Percentiles rank a stretch among this genome's conserved stretches.
phyloP scores from a whole-genome alignment of 352 stramenopile species.

The Globisporangium orthogonon region DNA sequence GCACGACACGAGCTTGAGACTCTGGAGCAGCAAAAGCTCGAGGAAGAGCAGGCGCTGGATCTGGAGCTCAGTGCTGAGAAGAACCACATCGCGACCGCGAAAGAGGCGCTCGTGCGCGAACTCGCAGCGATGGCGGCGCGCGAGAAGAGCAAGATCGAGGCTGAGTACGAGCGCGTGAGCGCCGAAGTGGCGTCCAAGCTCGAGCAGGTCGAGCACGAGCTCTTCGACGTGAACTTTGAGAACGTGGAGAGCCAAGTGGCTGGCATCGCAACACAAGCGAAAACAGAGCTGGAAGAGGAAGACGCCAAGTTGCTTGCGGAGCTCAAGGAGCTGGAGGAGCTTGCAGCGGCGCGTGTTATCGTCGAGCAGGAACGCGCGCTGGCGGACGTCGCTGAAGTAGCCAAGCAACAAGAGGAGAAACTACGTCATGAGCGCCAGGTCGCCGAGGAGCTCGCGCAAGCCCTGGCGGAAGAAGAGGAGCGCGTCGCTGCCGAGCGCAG shows the following conservation, averaged over 20 bases:
- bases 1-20: neutral
- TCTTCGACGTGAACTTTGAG: neutral
- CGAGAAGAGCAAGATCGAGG: slow-evolving; percentile 8
- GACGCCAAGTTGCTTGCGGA: slow-evolving; percentile 12
- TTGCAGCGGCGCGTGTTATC: slow-evolving; percentile 4
- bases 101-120: slow-evolving; percentile 7
- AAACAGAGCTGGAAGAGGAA: slow-evolving; percentile 8
- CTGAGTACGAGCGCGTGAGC: neutral
- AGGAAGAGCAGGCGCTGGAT: slow-evolving; percentile 4
- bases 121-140: neutral
- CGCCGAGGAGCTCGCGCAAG: slow-evolving; percentile 13
- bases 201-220: slow-evolving; percentile 1
- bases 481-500: slow-evolving; percentile 7
- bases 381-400: neutral
- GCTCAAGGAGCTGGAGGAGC: slow-evolving; percentile 5
- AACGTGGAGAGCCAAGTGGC: slow-evolving; percentile 1
- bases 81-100: slow-evolving; percentile 8
- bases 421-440: slow-evolving; percentile 6
- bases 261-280: neutral
- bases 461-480: slow-evolving; percentile 14
- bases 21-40: slow-evolving; percentile 7
- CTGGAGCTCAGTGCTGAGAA: slow-evolving; percentile 10
- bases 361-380: slow-evolving; percentile 5
- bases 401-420: neutral
- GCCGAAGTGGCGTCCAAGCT: slow-evolving; percentile 6